phyloP scores from a whole-genome alignment of 2,329 filamentous ascomycete genomes.

The Apiospora arundinis region DNA sequence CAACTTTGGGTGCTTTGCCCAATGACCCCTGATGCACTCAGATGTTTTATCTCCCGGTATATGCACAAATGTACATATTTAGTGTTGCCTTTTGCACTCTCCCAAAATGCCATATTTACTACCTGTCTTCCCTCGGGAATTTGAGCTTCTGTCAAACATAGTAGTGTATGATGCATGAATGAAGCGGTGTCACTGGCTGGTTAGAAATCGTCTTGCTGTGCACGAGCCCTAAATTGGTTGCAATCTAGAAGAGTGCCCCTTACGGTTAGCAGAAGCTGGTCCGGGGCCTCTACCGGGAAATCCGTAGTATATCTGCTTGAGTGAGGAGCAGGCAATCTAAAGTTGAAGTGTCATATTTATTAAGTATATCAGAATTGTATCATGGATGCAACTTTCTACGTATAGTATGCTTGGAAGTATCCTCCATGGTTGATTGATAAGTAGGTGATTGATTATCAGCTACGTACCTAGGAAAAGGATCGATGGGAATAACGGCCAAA shows the following conservation, averaged over 20 bases:
- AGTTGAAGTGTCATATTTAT: background rate
- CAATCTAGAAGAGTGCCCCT: background rate
- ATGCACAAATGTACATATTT: background rate
- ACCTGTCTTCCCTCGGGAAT: background rate
- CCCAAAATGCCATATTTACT: background rate
- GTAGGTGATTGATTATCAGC: no score
- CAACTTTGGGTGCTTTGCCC: no score
- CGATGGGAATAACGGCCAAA: background rate
- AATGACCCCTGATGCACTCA: no score
- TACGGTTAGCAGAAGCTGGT: background rate
- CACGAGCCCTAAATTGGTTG: background rate
- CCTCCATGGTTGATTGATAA: no score
- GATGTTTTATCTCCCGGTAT: background rate
- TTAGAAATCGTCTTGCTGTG: background rate
- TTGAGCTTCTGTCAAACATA: background rate
- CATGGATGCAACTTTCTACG: no score
- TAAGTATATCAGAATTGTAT: background rate
- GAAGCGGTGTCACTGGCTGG: slow-evolving; percentile 6
- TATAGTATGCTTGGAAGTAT: no score
- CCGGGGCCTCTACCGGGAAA: background rate
- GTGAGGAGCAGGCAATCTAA: background rate
- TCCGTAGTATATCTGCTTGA: no score
- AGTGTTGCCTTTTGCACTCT: background rate
- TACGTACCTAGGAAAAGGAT: background rate
- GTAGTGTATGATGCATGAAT: background rate